These are phyloP conservation scores for Acacia confusa DNA, from an alignment of 306 rosid genomes.

Conservation along the genomic window DNA sequence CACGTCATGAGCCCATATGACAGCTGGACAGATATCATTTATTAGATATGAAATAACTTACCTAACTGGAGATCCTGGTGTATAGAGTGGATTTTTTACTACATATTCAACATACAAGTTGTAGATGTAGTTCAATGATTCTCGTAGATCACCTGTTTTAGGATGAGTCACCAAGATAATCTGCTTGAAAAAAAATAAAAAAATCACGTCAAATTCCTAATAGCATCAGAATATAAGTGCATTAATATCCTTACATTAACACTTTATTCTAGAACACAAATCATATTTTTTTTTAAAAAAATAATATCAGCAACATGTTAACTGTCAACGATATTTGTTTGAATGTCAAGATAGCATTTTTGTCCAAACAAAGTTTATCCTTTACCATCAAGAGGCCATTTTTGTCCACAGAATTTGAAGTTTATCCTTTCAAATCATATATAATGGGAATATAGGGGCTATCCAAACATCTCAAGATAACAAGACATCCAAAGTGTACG, in stretches of 20 bases:
- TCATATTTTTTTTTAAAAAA: not conserved
- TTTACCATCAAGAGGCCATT: not conserved
- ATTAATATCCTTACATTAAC: not conserved
- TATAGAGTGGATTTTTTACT: constrained; percentile 82
- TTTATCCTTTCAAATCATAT: not conserved
- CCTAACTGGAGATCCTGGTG: constrained; percentile 87
- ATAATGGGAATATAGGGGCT: not conserved
- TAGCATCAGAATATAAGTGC: not conserved
- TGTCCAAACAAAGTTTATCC: not conserved
- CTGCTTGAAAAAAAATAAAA: constrained; percentile 40
- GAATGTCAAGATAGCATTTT: not conserved
- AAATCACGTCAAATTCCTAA: constrained; percentile 18
- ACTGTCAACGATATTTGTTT: not conserved
- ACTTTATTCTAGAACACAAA: not conserved
- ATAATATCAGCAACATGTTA: constrained; percentile 21
- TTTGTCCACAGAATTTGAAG: not conserved
- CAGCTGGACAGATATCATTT: not conserved
- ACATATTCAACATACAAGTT: constrained; percentile 94
- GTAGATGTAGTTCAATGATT: constrained; percentile 84
- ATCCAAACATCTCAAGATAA: not conserved
- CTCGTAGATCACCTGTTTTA: constrained; percentile 84
- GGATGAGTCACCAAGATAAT: constrained; percentile 93
- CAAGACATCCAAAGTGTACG: not conserved
- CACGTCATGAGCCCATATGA: not conserved
- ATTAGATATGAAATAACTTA: constrained; percentile 23